Base-by-base conservation (phyloP, 805 yeast species). In the Candida silvicultrix region DNA sequence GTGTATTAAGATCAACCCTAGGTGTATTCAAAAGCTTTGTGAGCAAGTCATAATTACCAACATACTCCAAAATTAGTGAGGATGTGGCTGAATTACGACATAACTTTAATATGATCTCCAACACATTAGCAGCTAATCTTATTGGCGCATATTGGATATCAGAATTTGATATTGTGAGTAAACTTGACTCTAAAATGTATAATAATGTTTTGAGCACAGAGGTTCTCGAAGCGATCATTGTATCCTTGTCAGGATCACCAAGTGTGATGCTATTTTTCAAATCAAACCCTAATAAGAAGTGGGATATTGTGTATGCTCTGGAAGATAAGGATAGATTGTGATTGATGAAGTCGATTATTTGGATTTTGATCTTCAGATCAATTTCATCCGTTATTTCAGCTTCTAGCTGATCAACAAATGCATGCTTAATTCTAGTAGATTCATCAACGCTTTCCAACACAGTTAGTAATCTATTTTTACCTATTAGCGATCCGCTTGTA, bases 381-480 rank as follows among this genome's bases (percentile, higher is more conserved):
- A 68, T 64, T 8, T 67, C 62, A n/a, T 57, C 52, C 1, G 65
- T 63, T 36, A 74, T 69, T 8, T 69, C 68, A 6, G 78, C 55
- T 39, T 77, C 82, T 20, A 84, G 55, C 56, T 88, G 95, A 37
- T 79, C 76, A 38, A 87, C 80, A 48, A 89, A 81, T 0, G 89
- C 80, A 53, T 77, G 78, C 49, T 85, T 78, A 35, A 92, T 85
- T 52, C 90, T 74, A 2, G 75, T 68, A 0, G 95, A 80, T 53
- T 90, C 97, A 53, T 87, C 87, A 29, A 85, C 78, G 15, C 89
- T 83, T 55, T 83, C 85, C 44, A 85, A 73, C 35, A 86, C 73
- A 0, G 88, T 80, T 41, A 90, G 63, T 14, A 92, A 65, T 52
- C 89, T 78, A 50, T 81, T 82, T 44, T 72, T 77, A 10, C 73